These are phyloP conservation scores for Vicia villosa DNA, from an alignment of 306 rosid species.

Conservation along the genomic window DNA sequence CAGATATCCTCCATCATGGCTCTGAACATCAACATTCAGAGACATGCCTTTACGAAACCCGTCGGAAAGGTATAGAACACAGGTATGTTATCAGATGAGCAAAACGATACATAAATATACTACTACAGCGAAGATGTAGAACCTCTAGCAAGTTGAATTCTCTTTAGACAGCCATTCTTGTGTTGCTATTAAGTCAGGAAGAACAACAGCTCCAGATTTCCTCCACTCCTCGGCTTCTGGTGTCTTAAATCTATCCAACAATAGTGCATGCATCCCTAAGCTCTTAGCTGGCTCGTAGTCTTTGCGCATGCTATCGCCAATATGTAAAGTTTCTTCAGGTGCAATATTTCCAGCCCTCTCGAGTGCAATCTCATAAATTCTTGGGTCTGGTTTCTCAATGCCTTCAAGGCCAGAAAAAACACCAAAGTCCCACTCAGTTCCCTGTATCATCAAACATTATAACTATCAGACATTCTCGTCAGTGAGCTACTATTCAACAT, in stretches of 20 bases:
- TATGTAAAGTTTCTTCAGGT: slow-evolving; percentile 71
- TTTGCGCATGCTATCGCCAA: slow-evolving; percentile 94
- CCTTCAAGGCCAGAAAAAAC: slow-evolving; percentile 96
- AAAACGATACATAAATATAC: slow-evolving; percentile 2
- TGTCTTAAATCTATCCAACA: slow-evolving; percentile 89
- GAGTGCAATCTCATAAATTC: slow-evolving; percentile 77
- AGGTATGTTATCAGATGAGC: slow-evolving; percentile 3
- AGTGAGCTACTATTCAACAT: slow-evolving; percentile 3
- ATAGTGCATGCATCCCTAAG: slow-evolving; percentile 82
- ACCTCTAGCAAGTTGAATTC: slow-evolving; percentile 45
- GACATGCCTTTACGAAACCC: neutral
- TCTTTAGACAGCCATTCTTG: slow-evolving; percentile 68
- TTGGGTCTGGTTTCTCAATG: slow-evolving; percentile 84
- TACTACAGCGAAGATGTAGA: slow-evolving; percentile 19
- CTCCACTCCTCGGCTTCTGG: slow-evolving; percentile 82
- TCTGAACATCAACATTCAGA: slow-evolving; percentile 29
- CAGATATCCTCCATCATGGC: no score
- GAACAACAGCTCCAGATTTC: slow-evolving; percentile 76
- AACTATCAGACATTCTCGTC: slow-evolving; percentile 25
- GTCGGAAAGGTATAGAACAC: neutral
- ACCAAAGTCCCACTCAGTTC: slow-evolving; percentile 95
- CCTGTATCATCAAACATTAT: slow-evolving; percentile 55
- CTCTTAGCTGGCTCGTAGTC: slow-evolving; percentile 88
- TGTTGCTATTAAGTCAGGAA: slow-evolving; percentile 64
- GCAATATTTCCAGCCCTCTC: slow-evolving; percentile 74